Evolutionary conservation across 2,329 filamentous ascomycete species (phyloP).

Genomic region (Laburnicola sp.): DNA sequence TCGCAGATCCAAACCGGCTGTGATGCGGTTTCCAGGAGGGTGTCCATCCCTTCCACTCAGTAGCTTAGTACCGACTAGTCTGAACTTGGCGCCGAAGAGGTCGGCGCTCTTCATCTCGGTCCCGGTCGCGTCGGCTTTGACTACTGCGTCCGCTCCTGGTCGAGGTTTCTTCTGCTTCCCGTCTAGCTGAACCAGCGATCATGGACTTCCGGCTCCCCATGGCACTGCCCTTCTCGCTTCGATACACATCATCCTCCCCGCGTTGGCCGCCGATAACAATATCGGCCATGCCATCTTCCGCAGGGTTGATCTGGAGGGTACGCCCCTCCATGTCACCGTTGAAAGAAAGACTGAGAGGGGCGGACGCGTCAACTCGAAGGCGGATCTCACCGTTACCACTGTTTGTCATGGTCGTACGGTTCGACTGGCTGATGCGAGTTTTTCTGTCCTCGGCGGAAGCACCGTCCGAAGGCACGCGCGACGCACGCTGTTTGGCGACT

Average conservation of each 20-base stretch:
- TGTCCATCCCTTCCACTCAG: neutral
- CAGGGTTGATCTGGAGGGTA: slow-evolving; percentile 37
- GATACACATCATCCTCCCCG: slow-evolving; percentile 28
- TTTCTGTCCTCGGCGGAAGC: too few species aligned
- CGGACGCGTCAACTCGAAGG: slow-evolving; percentile 39
- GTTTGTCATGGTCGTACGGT: slow-evolving; percentile 33
- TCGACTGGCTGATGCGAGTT: slow-evolving; percentile 32
- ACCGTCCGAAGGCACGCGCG: slow-evolving; percentile 30
- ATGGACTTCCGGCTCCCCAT: slow-evolving; percentile 24
- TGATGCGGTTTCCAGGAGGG: neutral
- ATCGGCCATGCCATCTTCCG: slow-evolving; percentile 42
- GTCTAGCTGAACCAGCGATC: slow-evolving; percentile 18
- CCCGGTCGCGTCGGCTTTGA: slow-evolving; percentile 31
- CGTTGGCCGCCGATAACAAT: slow-evolving; percentile 38
- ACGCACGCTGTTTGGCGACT: slow-evolving; percentile 31
- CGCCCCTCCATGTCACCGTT: slow-evolving; percentile 46
- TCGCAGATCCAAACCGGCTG: neutral
- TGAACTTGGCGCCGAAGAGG: slow-evolving; percentile 27
- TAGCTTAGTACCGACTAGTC: slow-evolving; percentile 24
- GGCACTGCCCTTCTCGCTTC: slow-evolving; percentile 35
- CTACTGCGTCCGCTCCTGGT: slow-evolving; percentile 32
- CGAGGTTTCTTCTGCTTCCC: slow-evolving; percentile 38
- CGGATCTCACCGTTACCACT: slow-evolving; percentile 39
- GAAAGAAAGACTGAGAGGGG: slow-evolving; percentile 39
- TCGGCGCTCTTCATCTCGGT: slow-evolving; percentile 25